Base-by-base conservation (phyloP, 176 grass and related monocot species). In the Alloteropsis semialata region DNA sequence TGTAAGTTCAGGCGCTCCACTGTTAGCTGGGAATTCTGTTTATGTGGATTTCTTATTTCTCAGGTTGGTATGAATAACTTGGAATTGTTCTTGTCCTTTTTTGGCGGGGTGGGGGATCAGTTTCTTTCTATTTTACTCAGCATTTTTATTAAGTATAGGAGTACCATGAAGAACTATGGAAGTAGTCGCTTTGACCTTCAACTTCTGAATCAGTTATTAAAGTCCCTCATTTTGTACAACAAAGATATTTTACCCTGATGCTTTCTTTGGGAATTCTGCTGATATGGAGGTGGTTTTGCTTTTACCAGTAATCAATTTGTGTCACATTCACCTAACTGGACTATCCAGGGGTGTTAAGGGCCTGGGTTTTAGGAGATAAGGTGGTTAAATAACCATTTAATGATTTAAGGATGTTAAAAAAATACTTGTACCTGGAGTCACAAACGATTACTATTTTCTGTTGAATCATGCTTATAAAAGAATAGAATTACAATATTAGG, bases 21-120 rank as follows among this genome's bases (percentile, higher is more conserved):
- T 82, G 67, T 84, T 97, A 78, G 94, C 94, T 91, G 94, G 91
- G 74, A 94, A 92, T 87, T 97, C 94, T 71, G 74, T 97, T 88
- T 94, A 92, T 30, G 65, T 90, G 67, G 94, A 92, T 84, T 88
- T 88, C 63, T 63, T 90, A 78, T 97, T 92, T 90, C 62, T 97
- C 94, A 97, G 91, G 94, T 97, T 78, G 74, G 87, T 79, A 49
- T 36, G 28, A 56, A 53, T 68, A 60, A 36, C 55, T n/a, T 2
- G 17, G 2, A 61, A 25, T 25, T 59, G 2, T 72, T 15, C 33
- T 33, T 45, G 0, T 80, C 69, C 54, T 10, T 25, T 71, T 8
- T 27, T 65, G 59, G 21, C 21, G 1, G n/a, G n/a, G n/a, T n/a
- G n/a, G n/a, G n/a, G n/a, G n/a, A n/a, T n/a, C 19, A 19, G 63